A percentile compares a stretch with the other conserved stretches of the same genome.
These are phyloP conservation scores for Aspergillus uvarum DNA, from an alignment of 2,329 filamentous ascomycete genomes.

Conservation along the genomic window DNA sequence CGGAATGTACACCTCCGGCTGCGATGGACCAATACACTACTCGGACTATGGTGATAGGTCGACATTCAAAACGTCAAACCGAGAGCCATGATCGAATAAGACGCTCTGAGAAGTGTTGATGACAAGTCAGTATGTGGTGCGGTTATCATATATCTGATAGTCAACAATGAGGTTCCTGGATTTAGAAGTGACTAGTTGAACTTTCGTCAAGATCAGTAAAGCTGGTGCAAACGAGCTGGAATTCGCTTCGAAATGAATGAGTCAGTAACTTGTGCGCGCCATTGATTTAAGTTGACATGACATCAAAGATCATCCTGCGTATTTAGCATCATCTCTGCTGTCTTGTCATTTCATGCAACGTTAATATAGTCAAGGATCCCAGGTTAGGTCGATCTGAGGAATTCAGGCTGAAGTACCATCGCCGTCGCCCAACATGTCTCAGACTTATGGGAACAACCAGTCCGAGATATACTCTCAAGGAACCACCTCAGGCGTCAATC, in stretches of 20 bases:
- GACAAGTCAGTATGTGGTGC: no score
- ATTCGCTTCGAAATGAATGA: not conserved
- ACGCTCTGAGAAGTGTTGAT: no score
- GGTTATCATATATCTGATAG: no score
- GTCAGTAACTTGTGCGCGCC: not conserved
- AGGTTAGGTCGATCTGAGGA: not conserved
- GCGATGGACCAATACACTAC: no score
- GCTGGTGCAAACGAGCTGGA: not conserved
- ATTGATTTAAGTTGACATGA: not conserved
- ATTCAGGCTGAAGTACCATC: not conserved
- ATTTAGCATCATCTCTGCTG: not conserved
- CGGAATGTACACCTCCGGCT: no score
- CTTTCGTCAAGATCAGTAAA: not conserved
- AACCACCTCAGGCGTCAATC: constrained; percentile 49
- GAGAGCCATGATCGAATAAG: no score
- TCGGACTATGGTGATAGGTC: no score
- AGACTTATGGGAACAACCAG: constrained; percentile 49
- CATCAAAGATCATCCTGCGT: not conserved
- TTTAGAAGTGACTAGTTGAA: no score
- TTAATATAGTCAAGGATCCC: no score
- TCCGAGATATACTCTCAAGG: constrained; percentile 54
- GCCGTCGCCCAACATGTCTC: constrained; percentile 24
- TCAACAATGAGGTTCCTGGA: no score
- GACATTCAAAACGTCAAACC: no score
- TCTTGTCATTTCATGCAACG: not conserved